phyloP scores from a whole-genome alignment of 352 stramenopile genomes.

The Phytopythium helicoides region DNA sequence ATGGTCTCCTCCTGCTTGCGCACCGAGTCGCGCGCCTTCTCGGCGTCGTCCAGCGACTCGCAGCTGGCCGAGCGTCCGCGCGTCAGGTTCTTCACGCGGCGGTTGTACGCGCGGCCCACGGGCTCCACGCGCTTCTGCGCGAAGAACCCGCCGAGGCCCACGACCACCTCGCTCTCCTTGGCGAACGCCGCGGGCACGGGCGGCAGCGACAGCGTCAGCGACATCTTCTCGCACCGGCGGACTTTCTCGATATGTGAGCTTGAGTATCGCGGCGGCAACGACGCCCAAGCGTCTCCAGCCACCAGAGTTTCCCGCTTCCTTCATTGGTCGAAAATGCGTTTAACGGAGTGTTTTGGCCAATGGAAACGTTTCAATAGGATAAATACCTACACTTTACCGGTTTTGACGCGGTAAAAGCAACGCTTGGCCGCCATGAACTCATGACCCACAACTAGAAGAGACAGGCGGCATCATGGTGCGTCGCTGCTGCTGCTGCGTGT shows the following conservation, averaged over 20 bases:
- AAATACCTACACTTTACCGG: too few species aligned
- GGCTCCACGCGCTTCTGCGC: conserved; percentile 74
- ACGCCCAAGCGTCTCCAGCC: too few species aligned
- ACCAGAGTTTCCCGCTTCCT: too few species aligned
- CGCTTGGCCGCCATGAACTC: too few species aligned
- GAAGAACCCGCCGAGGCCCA: conserved; percentile 73
- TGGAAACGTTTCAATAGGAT: too few species aligned
- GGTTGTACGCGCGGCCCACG: conserved; percentile 66
- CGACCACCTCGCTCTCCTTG: conserved; percentile 48
- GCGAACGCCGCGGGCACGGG: conserved; percentile 42
- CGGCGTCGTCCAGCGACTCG: conserved; percentile 70
- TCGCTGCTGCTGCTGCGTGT: too few species aligned
- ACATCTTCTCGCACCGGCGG: conserved; percentile 11
- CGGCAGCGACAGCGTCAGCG: conserved; percentile 61
- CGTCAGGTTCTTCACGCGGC: conserved; percentile 70
- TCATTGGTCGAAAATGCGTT: too few species aligned
- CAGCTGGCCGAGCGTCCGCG: conserved; percentile 74
- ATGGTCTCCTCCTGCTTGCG: conserved; percentile 67
- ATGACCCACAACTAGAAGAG: too few species aligned
- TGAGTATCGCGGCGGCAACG: too few species aligned
- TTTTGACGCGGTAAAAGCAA: too few species aligned
- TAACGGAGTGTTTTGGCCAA: too few species aligned
- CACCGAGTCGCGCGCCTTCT: conserved; percentile 51
- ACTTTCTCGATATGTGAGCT: too few species aligned
- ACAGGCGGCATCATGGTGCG: not conserved